Conservation (phyloP, 2,329 filamentous ascomycete genomes). For the Paecilomyces niveus region DNA sequence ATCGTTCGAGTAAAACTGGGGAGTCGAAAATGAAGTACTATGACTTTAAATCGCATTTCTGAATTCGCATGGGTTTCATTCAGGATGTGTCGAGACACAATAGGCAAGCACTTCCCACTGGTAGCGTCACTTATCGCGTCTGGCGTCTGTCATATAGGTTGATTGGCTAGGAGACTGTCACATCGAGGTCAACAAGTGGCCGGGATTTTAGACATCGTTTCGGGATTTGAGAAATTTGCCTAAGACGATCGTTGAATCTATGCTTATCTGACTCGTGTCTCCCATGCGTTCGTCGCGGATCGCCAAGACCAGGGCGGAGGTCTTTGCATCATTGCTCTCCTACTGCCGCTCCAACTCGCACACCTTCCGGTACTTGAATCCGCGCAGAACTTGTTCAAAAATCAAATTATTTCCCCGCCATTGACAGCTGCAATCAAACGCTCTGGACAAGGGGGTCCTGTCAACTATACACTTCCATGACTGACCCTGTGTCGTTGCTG, state of each 20-base stretch:
- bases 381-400: not conserved
- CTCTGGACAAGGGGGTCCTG: not conserved
- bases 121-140: not conserved
- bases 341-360: not conserved
- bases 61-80: too few relatives aligned
- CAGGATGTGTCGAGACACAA: not conserved
- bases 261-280: not conserved
- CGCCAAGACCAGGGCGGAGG: too few relatives aligned
- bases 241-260: not conserved
- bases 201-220: not conserved
- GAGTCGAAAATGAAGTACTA: not conserved
- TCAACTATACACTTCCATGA: too few relatives aligned
- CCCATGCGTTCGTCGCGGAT: not conserved
- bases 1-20: not conserved
- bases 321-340: not conserved
- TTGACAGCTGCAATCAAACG: not conserved
- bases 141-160: not conserved
- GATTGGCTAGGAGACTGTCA: not conserved
- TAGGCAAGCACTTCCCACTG: not conserved
- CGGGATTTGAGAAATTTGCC: not conserved
- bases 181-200: not conserved
- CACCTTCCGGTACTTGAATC: not conserved
- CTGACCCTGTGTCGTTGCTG: not conserved
- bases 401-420: not conserved
- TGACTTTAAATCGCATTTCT: not conserved